These are phyloP conservation scores for Lipomyces kockii DNA, from an alignment of 805 yeast genomes.

Conservation along the genomic window DNA sequence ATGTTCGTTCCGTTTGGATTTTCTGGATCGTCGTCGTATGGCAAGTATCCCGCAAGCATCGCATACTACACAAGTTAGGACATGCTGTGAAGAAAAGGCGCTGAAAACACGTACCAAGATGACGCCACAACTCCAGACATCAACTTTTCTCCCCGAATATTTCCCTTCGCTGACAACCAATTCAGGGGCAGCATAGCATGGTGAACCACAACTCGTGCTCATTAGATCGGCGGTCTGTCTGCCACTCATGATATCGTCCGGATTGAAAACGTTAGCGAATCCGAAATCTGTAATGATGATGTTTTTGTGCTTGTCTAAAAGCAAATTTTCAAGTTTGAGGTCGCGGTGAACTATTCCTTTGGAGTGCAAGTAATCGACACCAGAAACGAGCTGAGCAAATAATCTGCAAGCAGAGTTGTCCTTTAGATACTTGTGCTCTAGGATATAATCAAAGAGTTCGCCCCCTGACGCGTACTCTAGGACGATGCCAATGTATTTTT, in stretches of 20 bases:
- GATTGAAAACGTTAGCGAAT: conserved; percentile 80
- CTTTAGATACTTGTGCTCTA: conserved; percentile 82
- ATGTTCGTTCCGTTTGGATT: conserved; percentile 97
- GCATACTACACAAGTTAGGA: conserved; percentile 57
- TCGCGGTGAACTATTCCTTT: conserved; percentile 82
- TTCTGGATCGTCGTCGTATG: conserved; percentile 96
- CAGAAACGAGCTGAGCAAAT: conserved; percentile 91
- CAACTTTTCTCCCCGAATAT: conserved; percentile 91
- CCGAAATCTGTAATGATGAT: conserved; percentile 91
- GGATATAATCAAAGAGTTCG: conserved; percentile 89
- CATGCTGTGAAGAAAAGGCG: neutral
- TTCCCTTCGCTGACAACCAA: conserved; percentile 84
- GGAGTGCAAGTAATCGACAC: conserved; percentile 86
- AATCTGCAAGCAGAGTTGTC: conserved; percentile 84
- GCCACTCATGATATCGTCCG: conserved; percentile 31
- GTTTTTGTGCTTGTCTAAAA: conserved; percentile 84
- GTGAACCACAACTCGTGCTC: conserved; percentile 96
- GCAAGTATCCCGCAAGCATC: conserved; percentile 95
- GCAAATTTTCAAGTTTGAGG: conserved; percentile 71
- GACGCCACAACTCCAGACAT: conserved; percentile 96
- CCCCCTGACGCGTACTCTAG: conserved; percentile 98
- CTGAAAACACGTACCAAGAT: conserved; percentile 52
- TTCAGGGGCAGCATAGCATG: conserved; percentile 99
- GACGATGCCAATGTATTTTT: conserved; percentile 94
- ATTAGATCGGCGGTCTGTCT: conserved; percentile 61